These are phyloP conservation scores for Alternaria arbusti DNA, from an alignment of 2,329 filamentous ascomycete genomes.

Conservation along the genomic window DNA sequence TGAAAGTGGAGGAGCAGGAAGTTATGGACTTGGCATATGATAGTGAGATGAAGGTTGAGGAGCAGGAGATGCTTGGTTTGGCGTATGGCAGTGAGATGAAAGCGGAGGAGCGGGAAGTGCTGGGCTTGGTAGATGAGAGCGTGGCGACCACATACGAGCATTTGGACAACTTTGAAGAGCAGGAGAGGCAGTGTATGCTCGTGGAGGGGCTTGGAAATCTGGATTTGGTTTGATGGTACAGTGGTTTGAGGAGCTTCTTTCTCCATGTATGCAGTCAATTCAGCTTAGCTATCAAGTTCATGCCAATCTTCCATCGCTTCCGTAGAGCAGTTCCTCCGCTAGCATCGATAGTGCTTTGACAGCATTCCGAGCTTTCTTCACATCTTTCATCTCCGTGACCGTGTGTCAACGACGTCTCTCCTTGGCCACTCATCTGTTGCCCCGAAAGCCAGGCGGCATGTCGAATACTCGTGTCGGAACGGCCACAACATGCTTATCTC, in stretches of 20 bases:
- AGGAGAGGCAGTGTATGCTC: not conserved
- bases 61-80: not conserved
- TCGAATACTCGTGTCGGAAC: no score
- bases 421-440: no score
- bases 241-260: not conserved
- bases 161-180: accelerated
- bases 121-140: not conserved
- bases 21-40: accelerated
- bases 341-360: not conserved
- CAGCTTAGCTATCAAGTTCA: not conserved
- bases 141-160: not conserved
- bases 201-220: not conserved
- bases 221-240: not conserved
- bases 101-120: not conserved
- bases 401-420: no score
- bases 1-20: not conserved
- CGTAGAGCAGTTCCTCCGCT: accelerated
- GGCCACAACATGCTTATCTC: no score
- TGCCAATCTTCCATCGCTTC: not conserved
- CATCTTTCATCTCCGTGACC: accelerated
- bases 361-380: not conserved
- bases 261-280: not conserved
- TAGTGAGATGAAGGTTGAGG: not conserved
- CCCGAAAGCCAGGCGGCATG: no score
- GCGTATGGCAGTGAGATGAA: not conserved